A percentile compares a stretch with the other conserved stretches of the same genome.
phyloP scores from a whole-genome alignment of 192 early-diverging fungal genomes.

The Coemansia sp. region DNA sequence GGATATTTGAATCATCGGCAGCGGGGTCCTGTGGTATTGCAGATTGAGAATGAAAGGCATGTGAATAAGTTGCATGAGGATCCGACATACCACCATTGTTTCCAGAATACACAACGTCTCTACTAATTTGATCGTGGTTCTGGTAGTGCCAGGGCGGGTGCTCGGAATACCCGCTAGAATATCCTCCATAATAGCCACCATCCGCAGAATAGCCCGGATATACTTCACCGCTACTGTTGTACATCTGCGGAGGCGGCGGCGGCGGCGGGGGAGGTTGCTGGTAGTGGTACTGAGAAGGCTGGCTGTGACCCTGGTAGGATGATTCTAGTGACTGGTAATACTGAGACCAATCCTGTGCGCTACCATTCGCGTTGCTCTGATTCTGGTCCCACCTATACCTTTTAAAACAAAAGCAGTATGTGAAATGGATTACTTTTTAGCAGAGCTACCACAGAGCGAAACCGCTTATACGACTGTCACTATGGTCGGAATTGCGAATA shows the following conservation, averaged over 20 bases:
- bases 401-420: neutral
- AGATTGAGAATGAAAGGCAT: neutral
- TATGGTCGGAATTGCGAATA: neutral
- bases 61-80: neutral
- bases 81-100: neutral
- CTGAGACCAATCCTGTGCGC: conserved; percentile 45
- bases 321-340: conserved; percentile 47
- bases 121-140: conserved; percentile 4
- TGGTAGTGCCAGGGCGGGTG: conserved; percentile 13
- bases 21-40: neutral
- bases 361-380: conserved; percentile 9
- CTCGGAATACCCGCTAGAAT: neutral
- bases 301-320: conserved; percentile 28
- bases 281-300: conserved; percentile 21
- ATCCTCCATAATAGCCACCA: neutral
- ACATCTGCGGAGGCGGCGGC: neutral
- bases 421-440: neutral
- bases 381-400: conserved; percentile 45
- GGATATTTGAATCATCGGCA: neutral
- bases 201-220: conserved; percentile 7
- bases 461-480: no score
- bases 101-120: neutral
- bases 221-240: neutral
- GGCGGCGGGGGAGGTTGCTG: conserved; percentile 21
- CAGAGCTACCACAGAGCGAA: neutral